Evolutionary conservation across 768 basidiomycete species (phyloP).

Genomic region (Tephrocybe sp.): DNA sequence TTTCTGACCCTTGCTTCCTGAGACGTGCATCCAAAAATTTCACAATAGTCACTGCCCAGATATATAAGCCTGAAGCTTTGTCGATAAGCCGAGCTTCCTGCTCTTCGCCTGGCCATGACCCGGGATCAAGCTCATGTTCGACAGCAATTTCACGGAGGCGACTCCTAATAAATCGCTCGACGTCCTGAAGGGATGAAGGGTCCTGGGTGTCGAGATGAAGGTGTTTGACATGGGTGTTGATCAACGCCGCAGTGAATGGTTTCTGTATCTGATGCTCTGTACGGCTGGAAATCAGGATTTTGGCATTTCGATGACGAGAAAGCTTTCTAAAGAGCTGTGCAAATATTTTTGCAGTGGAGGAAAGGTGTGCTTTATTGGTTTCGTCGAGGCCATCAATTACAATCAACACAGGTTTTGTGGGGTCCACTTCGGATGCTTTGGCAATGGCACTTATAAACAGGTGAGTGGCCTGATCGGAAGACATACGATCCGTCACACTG

Average conservation of each 20-base stretch:
- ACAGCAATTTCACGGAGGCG: slow-evolving; percentile 1
- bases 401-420: slow-evolving; percentile 9
- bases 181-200: slow-evolving; percentile 11
- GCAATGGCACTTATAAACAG: slow-evolving; percentile 14
- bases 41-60: slow-evolving; percentile 10
- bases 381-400: slow-evolving; percentile 19
- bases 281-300: slow-evolving; percentile 16
- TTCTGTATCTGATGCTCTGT: slow-evolving; percentile 13
- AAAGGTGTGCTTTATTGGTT: slow-evolving; percentile 8
- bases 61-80: slow-evolving; percentile 8
- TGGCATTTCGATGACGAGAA: slow-evolving; percentile 4
- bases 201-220: slow-evolving; percentile 13
- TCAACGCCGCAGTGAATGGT: slow-evolving; percentile 8
- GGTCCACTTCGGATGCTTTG: slow-evolving; percentile 2
- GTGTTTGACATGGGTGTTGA: slow-evolving; percentile 10
- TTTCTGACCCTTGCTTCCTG: slow-evolving; percentile 1
- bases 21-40: slow-evolving; percentile 8
- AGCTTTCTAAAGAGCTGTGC: slow-evolving; percentile 5
- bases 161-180: slow-evolving; percentile 6
- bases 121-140: slow-evolving; percentile 6
- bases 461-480: slow-evolving; percentile 9
- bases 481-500: slow-evolving; percentile 7
- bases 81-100: neutral
- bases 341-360: slow-evolving; percentile 9
- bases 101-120: slow-evolving; percentile 8